Percentiles rank a stretch among this genome's conserved stretches.
phyloP scores from a whole-genome alignment of 805 yeast species.

The Sugiyamaella boreocaroliniensis region DNA sequence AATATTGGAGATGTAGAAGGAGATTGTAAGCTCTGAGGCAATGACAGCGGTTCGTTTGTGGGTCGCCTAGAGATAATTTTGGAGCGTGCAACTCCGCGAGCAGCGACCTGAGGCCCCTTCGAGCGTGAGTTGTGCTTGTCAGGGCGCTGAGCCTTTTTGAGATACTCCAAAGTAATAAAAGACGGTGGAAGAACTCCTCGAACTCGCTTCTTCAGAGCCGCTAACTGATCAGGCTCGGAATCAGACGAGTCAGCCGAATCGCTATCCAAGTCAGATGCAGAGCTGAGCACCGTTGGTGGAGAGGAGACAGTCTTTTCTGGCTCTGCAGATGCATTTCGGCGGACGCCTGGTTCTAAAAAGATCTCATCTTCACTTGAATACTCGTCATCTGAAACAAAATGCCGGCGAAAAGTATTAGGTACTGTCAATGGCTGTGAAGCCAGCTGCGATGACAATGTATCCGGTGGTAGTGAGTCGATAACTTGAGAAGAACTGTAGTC shows the following conservation, averaged over 20 bases:
- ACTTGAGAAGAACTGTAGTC: too few species aligned
- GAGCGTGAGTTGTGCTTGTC: not conserved
- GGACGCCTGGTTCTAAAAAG: not conserved
- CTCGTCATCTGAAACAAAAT: not conserved
- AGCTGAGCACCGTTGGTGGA: not conserved
- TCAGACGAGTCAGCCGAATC: not conserved
- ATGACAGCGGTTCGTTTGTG: not conserved
- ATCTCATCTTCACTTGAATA: not conserved
- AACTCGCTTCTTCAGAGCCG: conserved; percentile 4
- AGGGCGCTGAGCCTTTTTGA: not conserved
- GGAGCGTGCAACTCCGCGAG: not conserved
- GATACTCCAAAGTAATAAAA: conserved; percentile 14
- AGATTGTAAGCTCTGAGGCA: not conserved
- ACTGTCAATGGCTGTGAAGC: not conserved
- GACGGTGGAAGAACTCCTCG: conserved; percentile 17
- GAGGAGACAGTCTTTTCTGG: not conserved
- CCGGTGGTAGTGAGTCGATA: not conserved
- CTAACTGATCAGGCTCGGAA: not conserved
- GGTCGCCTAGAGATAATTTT: not conserved
- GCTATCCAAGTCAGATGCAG: not conserved
- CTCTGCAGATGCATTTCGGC: not conserved
- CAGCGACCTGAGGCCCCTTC: not conserved
- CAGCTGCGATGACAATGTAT: not conserved
- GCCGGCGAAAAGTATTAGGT: not conserved
- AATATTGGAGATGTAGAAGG: conserved; percentile 1